These are phyloP conservation scores for Crotalaria pallida DNA, from an alignment of 306 rosid species.

Conservation along the genomic window DNA sequence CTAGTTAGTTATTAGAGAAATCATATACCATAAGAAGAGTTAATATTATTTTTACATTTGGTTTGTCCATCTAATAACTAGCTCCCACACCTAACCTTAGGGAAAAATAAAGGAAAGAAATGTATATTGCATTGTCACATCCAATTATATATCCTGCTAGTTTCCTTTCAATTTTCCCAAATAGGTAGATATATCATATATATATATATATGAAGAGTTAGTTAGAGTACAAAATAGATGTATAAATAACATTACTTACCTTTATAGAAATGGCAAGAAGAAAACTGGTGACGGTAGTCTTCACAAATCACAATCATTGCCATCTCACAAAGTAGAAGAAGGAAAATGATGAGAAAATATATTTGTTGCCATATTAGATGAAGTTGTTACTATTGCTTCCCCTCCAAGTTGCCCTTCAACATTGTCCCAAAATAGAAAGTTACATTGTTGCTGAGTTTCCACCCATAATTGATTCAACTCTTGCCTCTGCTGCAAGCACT, in stretches of 20 bases:
- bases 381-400: conserved; percentile 39
- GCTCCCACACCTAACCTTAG: too few species aligned
- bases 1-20: conserved; percentile 30
- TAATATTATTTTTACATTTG: too few species aligned
- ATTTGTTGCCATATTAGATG: conserved; percentile 43
- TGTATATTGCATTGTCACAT: too few species aligned
- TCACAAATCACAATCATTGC: background rate
- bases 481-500: conserved; percentile 65
- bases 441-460: conserved; percentile 64
- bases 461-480: conserved; percentile 66
- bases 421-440: conserved; percentile 82
- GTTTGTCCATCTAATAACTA: too few species aligned
- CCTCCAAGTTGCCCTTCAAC: conserved; percentile 54
- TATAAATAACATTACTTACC: too few species aligned
- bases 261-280: background rate
- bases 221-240: too few species aligned
- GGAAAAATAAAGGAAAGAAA: too few species aligned
- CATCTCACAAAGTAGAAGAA: conserved; percentile 59
- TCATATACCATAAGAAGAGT: background rate
- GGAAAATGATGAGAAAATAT: conserved; percentile 67
- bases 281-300: background rate
- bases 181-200: too few species aligned
- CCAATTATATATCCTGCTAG: too few species aligned
- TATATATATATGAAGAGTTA: too few species aligned
- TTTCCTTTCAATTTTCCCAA: too few species aligned